Evolutionary conservation across 2,329 filamentous ascomycete species (phyloP), one percentile per base, ranked within the genome.

Genomic region (Exophiala xenobiotica): DNA sequence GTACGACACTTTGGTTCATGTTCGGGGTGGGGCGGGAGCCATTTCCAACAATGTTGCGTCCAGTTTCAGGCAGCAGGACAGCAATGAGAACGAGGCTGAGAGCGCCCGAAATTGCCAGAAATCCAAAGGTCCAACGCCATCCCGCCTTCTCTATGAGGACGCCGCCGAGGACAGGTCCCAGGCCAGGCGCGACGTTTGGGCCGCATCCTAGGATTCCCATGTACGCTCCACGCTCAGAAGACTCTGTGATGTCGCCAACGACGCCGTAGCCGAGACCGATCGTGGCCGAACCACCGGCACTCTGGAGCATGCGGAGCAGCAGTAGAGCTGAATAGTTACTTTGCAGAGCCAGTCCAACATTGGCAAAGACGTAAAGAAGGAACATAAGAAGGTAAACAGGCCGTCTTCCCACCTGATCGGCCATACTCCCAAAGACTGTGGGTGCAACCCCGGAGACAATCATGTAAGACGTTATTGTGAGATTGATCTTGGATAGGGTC

Each of bases 171-270:
- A 75, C 60, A 0, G 73, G 72, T 2, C 72, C 73, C 4, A 73
- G 53, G 1, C 69, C 68, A n/a, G 83, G 79, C 54, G 67, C 65
- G 1, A 66, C 61, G 1, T 71, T 57, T 7, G 68, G 38, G 0
- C 69, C 69, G 5, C 66, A 67, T 33, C 69, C 65, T 23, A 72
- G 70, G 18, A 70, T 59, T 46, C 81, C 86, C 65, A 75, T 70
- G 47, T 66, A 74, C 0, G 65, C 67, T 2, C 71, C 73, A 0
- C 72, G 62, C 14, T 75, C 70, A n/a, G 64, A 66, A 2, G 64
- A 58, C 2, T 67, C 71, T 0, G 69, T 67, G 19, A 75, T 68
- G 49, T 76, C 74, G 2, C 64, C 67, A 14, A 75, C 66, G 0
- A 74, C 70, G 0, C 68, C 70, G 2, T 64, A 64, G 2, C 70